Percentiles rank a stretch among this genome's conserved stretches.
Evolutionary conservation across 805 yeast species (phyloP).

Genomic region (Zygotorulaspora danielsina): DNA sequence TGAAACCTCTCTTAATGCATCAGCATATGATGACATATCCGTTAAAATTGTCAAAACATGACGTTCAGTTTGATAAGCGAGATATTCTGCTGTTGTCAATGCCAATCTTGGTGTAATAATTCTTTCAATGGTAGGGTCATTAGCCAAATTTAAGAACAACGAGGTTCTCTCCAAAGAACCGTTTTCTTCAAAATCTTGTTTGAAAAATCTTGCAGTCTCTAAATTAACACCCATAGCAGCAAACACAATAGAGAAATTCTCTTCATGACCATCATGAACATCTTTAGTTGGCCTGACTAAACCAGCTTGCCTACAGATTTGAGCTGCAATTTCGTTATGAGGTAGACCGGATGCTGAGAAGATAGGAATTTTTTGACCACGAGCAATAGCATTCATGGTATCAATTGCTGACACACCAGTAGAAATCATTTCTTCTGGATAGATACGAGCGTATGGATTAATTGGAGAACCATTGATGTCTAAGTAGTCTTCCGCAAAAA

Average conservation of each 20-base stretch:
- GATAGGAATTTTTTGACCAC: slow-evolving; percentile 99
- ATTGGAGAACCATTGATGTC: slow-evolving; percentile 99
- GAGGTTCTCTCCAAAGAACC: slow-evolving; percentile 98
- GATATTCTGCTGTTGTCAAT: slow-evolving; percentile 94
- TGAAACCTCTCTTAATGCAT: slow-evolving; percentile 98
- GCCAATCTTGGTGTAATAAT: slow-evolving; percentile 99
- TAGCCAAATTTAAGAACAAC: slow-evolving; percentile 93
- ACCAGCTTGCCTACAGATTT: slow-evolving; percentile 99
- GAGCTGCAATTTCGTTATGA: slow-evolving; percentile 99
- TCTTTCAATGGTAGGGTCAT: slow-evolving; percentile 99
- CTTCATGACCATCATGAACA: slow-evolving; percentile 99
- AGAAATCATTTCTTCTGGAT: slow-evolving; percentile 99
- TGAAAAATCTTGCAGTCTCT: slow-evolving; percentile 97
- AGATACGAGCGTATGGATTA: slow-evolving; percentile 96
- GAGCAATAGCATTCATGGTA: slow-evolving; percentile 98
- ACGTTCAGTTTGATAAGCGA: slow-evolving; percentile 98
- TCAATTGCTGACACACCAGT: slow-evolving; percentile 99
- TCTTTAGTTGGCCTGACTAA: slow-evolving; percentile 98
- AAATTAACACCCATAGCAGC: slow-evolving; percentile 99
- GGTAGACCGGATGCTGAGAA: slow-evolving; percentile 99
- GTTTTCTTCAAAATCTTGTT: slow-evolving; percentile 98
- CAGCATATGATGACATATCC: slow-evolving; percentile 99
- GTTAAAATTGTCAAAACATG: slow-evolving; percentile 97
- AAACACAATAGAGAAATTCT: slow-evolving; percentile 96
- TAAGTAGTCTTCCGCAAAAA: slow-evolving; percentile 95